Evolutionary conservation across 2,329 filamentous ascomycete species (phyloP).

Genomic region (Diaporthe sp.): DNA sequence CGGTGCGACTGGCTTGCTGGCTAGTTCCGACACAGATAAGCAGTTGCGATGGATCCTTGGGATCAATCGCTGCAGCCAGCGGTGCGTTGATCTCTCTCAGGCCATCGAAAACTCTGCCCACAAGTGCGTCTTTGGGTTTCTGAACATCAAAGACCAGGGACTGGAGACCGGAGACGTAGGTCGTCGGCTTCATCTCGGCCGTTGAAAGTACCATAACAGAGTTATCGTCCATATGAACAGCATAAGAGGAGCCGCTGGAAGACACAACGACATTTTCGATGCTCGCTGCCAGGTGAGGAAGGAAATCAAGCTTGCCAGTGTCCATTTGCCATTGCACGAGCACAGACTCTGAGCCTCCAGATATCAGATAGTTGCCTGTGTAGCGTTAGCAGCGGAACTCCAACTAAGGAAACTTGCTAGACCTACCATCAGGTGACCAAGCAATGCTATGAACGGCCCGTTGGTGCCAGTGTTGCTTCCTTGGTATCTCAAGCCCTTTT

Average conservation of each 20-base stretch:
- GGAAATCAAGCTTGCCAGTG: conserved; percentile 83
- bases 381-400: conserved; percentile 49
- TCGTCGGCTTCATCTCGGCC: conserved; percentile 86
- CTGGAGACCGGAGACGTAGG: conserved; percentile 89
- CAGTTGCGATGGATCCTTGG: conserved; percentile 73
- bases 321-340: conserved; percentile 95
- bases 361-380: conserved; percentile 91
- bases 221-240: conserved; percentile 90
- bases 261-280: conserved; percentile 91
- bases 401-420: neutral
- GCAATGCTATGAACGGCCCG: conserved; percentile 86
- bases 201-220: conserved; percentile 92
- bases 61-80: conserved; percentile 74
- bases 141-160: conserved; percentile 66
- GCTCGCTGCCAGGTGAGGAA: conserved; percentile 90
- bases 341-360: conserved; percentile 90
- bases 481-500: conserved; percentile 66
- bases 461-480: conserved; percentile 91
- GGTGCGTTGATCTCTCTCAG: conserved; percentile 60
- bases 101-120: conserved; percentile 65
- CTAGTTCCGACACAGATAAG: conserved; percentile 77
- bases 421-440: conserved; percentile 90
- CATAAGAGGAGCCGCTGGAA: conserved; percentile 83
- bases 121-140: conserved; percentile 65
- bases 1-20: conserved; percentile 69